Conservation (phyloP, 495 filamentous ascomycete genomes). For the Annulohypoxylon stygium region DNA sequence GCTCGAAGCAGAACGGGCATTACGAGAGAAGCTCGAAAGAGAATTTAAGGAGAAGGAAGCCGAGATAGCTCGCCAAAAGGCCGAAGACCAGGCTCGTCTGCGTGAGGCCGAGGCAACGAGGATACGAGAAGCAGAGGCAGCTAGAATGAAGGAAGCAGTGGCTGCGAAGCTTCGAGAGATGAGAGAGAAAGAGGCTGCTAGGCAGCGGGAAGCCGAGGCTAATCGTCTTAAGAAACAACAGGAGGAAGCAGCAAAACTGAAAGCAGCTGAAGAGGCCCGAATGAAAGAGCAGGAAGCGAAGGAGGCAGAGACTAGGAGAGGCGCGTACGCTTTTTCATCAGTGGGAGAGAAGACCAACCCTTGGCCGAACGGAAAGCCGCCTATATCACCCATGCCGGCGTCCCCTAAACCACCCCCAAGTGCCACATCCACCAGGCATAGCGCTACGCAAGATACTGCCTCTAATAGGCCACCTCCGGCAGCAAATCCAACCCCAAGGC, state of each 20-base stretch:
- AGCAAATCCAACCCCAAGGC: conserved; percentile 9
- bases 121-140: conserved; percentile 38
- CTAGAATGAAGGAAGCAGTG: conserved; percentile 18
- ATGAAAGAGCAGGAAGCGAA: conserved; percentile 12
- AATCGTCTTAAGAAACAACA: conserved; percentile 35
- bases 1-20: conserved; percentile 55
- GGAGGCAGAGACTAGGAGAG: conserved; percentile 41
- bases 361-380: conserved; percentile 66
- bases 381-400: conserved; percentile 40
- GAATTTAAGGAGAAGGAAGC: conserved; percentile 59
- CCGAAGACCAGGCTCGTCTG: conserved; percentile 50
- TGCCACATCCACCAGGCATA: conserved; percentile 48
- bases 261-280: conserved; percentile 49
- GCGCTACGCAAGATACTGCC: conserved; percentile 36
- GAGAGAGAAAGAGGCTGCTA: conserved; percentile 48
- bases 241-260: conserved; percentile 47
- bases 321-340: conserved; percentile 65
- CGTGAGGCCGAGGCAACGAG: conserved; percentile 48
- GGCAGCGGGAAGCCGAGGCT: conserved; percentile 45
- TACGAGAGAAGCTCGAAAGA: conserved; percentile 49
- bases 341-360: conserved; percentile 69
- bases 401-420: conserved; percentile 45
- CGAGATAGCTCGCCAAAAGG: conserved; percentile 46
- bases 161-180: conserved; percentile 47
- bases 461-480: conserved; percentile 55